phyloP scores from a whole-genome alignment of 495 filamentous ascomycete genomes.

The Aspergillus cristatus region DNA sequence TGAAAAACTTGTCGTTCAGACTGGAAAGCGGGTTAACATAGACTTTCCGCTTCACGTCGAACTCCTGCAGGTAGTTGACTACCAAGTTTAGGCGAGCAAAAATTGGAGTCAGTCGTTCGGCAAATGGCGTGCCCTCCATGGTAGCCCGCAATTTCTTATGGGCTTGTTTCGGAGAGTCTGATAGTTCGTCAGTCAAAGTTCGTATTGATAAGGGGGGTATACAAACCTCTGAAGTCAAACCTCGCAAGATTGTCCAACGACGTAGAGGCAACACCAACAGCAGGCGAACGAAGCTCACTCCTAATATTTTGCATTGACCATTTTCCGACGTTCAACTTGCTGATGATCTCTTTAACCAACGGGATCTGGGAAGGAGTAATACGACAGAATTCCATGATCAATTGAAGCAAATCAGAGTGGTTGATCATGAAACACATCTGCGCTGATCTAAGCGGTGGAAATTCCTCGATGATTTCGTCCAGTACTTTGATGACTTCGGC shows the following conservation, averaged over 20 bases:
- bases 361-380: conserved; percentile 60
- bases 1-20: conserved; percentile 88
- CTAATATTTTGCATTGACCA: conserved; percentile 80
- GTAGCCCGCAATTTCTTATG: conserved; percentile 61
- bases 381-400: conserved; percentile 81
- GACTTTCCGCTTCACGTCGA: conserved; percentile 66
- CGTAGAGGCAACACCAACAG: conserved; percentile 76
- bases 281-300: conserved; percentile 68
- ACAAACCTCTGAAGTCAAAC: conserved; percentile 79
- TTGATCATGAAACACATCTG: conserved; percentile 90
- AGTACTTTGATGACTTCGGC: conserved; percentile 91
- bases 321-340: conserved; percentile 76
- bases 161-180: conserved; percentile 64
- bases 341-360: conserved; percentile 71
- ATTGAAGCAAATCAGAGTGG: conserved; percentile 72
- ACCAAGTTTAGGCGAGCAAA: conserved; percentile 73
- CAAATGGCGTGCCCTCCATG: conserved; percentile 60
- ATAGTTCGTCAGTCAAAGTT: conserved; percentile 12
- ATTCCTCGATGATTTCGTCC: conserved; percentile 78
- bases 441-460: conserved; percentile 59
- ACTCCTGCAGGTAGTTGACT: conserved; percentile 62
- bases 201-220: neutral
- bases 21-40: conserved; percentile 81
- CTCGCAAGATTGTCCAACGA: conserved; percentile 81
- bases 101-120: conserved; percentile 57